Conservation (phyloP, 345 rosid species). For the Boechera divaricarpa region DNA sequence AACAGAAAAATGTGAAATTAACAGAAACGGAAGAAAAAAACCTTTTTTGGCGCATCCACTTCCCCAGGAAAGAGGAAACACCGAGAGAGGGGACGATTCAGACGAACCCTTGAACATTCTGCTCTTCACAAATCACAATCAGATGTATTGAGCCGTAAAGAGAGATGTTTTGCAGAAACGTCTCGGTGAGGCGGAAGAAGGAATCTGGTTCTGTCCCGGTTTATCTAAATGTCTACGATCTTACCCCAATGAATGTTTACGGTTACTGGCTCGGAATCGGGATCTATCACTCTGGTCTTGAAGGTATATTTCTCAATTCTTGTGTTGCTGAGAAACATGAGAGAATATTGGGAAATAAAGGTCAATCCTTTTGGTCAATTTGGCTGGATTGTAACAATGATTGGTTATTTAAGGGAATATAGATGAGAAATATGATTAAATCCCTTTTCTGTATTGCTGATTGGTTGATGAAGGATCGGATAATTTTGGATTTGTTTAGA, state of each 20-base stretch:
- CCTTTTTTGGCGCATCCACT: not conserved
- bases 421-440: too few relatives aligned
- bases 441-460: too few relatives aligned
- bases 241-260: too few relatives aligned
- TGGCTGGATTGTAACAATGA: too few relatives aligned
- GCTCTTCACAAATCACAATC: constrained; percentile 2
- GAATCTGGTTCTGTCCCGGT: constrained; percentile 48
- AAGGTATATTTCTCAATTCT: too few relatives aligned
- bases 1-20: not conserved
- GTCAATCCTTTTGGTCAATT: too few relatives aligned
- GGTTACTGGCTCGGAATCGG: too few relatives aligned
- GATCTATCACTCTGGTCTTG: too few relatives aligned
- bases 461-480: not conserved
- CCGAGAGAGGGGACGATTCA: constrained; percentile 3
- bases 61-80: constrained; percentile 6
- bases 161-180: constrained; percentile 42
- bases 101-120: not conserved
- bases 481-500: not conserved
- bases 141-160: constrained; percentile 33
- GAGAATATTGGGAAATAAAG: too few relatives aligned
- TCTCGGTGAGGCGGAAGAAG: constrained; percentile 38
- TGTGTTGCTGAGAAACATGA: too few relatives aligned
- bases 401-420: too few relatives aligned
- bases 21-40: not conserved
- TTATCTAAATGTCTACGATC: constrained; percentile 32